Evolutionary conservation across 2,329 filamentous ascomycete genomes (phyloP).

Genomic region (Pleurostoma richardsiae): DNA sequence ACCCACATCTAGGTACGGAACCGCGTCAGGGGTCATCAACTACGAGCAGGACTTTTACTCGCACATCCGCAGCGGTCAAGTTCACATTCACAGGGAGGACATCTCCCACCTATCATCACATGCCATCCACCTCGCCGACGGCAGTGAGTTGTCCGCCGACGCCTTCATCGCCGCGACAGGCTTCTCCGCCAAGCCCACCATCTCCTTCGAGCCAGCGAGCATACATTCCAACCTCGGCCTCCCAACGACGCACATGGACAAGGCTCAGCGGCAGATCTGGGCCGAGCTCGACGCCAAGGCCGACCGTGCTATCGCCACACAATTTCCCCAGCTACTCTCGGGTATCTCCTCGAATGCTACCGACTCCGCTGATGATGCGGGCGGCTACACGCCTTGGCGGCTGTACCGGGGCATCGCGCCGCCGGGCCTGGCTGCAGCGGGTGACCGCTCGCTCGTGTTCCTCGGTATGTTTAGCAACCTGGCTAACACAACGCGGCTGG

Average conservation of each 20-base stretch:
- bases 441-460: constrained; percentile 40
- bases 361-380: constrained; percentile 12
- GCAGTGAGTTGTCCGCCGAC: constrained; percentile 37
- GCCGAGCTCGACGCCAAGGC: constrained; percentile 6
- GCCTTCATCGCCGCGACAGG: constrained; percentile 30
- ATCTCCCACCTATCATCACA: constrained; percentile 37
- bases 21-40: constrained; percentile 55
- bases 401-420: constrained; percentile 19
- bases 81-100: constrained; percentile 48
- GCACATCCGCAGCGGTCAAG: constrained; percentile 43
- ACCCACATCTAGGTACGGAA: constrained; percentile 22
- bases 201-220: constrained; percentile 11
- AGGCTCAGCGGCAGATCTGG: constrained; percentile 10
- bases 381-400: constrained; percentile 28
- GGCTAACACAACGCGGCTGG: constrained; percentile 35
- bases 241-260: constrained; percentile 9
- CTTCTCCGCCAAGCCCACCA: constrained; percentile 14
- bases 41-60: constrained; percentile 54
- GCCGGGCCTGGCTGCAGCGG: constrained; percentile 21
- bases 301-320: constrained; percentile 22
- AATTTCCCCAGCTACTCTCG: constrained; percentile 48
- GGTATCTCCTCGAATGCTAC: constrained; percentile 37
- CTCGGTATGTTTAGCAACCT: constrained; percentile 37
- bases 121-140: constrained; percentile 45
- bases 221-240: constrained; percentile 13